Evolutionary conservation across 495 filamentous ascomycete genomes (phyloP), one percentile per base, ranked within the genome.

Genomic region (Baudoinia panamericana): DNA sequence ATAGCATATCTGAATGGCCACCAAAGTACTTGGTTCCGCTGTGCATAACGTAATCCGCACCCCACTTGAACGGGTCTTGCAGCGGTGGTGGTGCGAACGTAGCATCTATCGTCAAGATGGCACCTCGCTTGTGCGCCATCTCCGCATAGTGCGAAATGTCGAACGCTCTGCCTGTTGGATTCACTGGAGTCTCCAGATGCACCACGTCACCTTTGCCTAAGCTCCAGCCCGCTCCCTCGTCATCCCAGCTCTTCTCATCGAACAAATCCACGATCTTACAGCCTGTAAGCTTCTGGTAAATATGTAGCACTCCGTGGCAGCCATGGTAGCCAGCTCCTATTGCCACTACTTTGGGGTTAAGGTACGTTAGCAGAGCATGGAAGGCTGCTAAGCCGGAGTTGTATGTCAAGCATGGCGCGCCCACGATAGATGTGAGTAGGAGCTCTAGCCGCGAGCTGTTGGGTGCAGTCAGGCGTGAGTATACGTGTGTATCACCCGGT

Each of bases 1-100:
- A 83, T 0, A 97, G 72, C 61, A 95, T 63, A 61, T 97, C 90
- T 46, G 74, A 81, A 61, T 97, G 90, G 0, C 90, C 90, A 15
- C 90, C 90, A 43, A 97, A 71, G 58, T 94, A 97, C 67, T 97
- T 97, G 7, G 86, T 90, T 10, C 84, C 90, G 17, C 70, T 76
- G 59, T 97, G 90, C 80, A 95, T 80, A 16, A 94, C 73, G 0
- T 83, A 58, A 59, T 95, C 86, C 2, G 78, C 82, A 41, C 85
- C 86, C 52, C 65, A 76, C 24, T 51, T 31, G 55, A 94, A 92
- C 2, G 90, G 90, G 50, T 94, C 83, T 58, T 83, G 79, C 26
- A 97, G 66, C 17, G 76, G 76, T 11, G 90, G 90, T n/a, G 90
- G 90, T 1, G 74, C 90, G 56, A 97, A 94, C 0, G 90, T 97